Evolutionary conservation across 768 basidiomycete genomes (phyloP).

Genomic region (Tricholoma furcatifolium): DNA sequence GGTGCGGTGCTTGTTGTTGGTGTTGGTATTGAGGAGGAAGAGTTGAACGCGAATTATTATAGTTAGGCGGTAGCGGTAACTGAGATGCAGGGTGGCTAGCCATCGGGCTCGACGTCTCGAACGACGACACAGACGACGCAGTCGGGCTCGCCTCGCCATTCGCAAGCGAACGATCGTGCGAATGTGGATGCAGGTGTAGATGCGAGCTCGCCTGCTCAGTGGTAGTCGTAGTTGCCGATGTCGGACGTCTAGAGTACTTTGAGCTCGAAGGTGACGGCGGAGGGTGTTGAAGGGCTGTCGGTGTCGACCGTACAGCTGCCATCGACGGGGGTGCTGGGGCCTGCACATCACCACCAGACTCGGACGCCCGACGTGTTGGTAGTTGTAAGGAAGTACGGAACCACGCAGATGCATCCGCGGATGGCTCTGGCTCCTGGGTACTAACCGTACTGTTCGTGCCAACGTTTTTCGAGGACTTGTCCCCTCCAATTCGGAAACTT

Average conservation of each 20-base stretch:
- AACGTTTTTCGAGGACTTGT: conserved; percentile 24
- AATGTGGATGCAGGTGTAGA: conserved; percentile 4
- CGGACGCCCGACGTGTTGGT: conserved; percentile 13
- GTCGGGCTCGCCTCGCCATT: conserved; percentile 14
- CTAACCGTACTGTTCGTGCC: not conserved
- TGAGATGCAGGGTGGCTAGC: not conserved
- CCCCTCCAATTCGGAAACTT: conserved; percentile 43
- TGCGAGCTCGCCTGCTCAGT: not conserved
- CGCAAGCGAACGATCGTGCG: not conserved
- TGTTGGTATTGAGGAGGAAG: not conserved
- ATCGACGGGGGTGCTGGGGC: not conserved
- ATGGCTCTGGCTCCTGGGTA: not conserved
- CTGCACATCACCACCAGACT: conserved; percentile 2
- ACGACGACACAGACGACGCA: conserved; percentile 9
- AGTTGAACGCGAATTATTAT: no score
- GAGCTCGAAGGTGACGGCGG: not conserved
- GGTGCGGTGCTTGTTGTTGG: no score
- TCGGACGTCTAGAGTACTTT: conserved; percentile 1
- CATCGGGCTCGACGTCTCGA: conserved; percentile 4
- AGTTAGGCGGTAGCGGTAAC: not conserved
- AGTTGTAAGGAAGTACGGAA: conserved; percentile 11
- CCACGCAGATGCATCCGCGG: conserved; percentile 1
- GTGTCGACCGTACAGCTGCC: not conserved
- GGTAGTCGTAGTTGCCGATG: no score
- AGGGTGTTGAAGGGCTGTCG: conserved; percentile 2